Base-by-base conservation (phyloP, 164 flowering plant species). In the Amborella trichopoda region DNA sequence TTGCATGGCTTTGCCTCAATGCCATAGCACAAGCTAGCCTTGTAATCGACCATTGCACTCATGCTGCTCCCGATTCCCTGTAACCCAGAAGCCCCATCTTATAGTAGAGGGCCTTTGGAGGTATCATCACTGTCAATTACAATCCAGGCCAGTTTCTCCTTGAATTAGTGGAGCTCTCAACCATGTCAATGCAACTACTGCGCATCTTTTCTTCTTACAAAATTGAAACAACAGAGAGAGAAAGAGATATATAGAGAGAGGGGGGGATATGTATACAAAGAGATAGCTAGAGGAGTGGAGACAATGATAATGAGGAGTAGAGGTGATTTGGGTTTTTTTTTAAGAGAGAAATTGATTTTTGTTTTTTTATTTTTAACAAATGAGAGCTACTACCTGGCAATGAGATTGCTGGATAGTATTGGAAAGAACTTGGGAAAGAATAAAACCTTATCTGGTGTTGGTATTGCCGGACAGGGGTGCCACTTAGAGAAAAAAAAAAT, bases 11-110 rank as follows among this genome's bases (percentile, higher is more conserved):
- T 16, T 22, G 41, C 21, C 41, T 16, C 20, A 22, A 78, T 95
- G 6, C 88, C n/a, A n/a, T n/a, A 84, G 40, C 78, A 93, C 11
- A 63, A 66, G 2, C 80, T 82, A 27, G 33, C 45, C 4, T 80
- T 91, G 0, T 72, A 43, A 52, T 86, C 89, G 3, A 78, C 48
- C 4, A 81, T 34, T 18, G 72, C 80, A 49, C 80, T 80, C 1
- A 67, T 10, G 6, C 83, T 88, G 62, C 97, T 90, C 4, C 94
- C 95, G 23, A 83, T 55, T 1, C 86, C 69, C 68, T 79, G 64
- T 2, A 75, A 57, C 14, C 56, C 50, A 8, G 70, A 66, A 21
- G 60, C 47, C 32, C 58, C 44, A 23, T 49, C 49, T 9, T 50
- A 61, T 50, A 48, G 53, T 21, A 37, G 46, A 54, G 30, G 5